Base-by-base conservation (phyloP, 1,284 basidiomycete genomes). In the Puccinia coronata region DNA sequence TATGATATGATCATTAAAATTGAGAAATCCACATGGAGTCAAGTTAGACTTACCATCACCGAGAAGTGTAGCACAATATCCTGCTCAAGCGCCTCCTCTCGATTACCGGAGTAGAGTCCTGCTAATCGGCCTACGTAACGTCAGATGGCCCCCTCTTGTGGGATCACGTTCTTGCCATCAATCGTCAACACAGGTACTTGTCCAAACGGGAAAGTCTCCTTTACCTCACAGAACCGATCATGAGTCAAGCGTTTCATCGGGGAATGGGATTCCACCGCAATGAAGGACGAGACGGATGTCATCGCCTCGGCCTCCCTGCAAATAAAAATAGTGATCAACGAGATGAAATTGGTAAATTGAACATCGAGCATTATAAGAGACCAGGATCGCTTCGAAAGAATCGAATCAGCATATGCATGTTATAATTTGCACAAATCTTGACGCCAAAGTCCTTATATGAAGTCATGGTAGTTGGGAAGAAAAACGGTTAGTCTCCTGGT, bases 91-190 rank as follows among this genome's bases (percentile, higher is more conserved):
- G 41, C 41, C 12, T 43, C 23, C n/a, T 67, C 39, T 43, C 1
- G 39, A 47, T 67, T 41, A 28, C 25, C 63, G 25, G 63, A 23
- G 23, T 67, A 67, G 23, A 23, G 6, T 8, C 63, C 63, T 4
- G 41, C 9, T 11, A 67, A 28, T 11, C 63, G 63, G 41, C 63
- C 63, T 2, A 67, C 5, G 41, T 67, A 67, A 2, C n/a, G 20
- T 14, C 41, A 67, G 63, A 67, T 67, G 1, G 63, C 63, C 34
- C 23, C 41, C 14, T 67, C 63, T 43, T 67, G 63, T 8, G 63
- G 39, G 20, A 63, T 63, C n/a, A 67, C 63, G 9, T 4, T n/a
- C n/a, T 67, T 67, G 6, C 28, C 63, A 39, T 67, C 63, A 14
- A 67, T 23, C 16, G 63, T 67, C 3, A 67, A 20, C 18, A 67